Evolutionary conservation across 495 filamentous ascomycete species (phyloP).

Genomic region (Pyronema domesticum): DNA sequence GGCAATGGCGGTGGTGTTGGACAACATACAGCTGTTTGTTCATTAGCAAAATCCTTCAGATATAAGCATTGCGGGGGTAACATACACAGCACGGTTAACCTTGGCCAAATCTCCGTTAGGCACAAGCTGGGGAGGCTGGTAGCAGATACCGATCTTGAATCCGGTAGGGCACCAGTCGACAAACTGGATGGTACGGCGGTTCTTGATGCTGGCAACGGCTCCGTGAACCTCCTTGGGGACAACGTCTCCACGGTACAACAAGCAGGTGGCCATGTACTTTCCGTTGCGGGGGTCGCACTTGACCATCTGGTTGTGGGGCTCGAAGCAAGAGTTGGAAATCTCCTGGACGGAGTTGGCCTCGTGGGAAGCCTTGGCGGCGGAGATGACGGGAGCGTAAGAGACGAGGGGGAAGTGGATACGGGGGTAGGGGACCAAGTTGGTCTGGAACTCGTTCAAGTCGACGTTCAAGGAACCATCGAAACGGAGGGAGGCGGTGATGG

Average conservation of each 20-base stretch:
- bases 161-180: conserved; percentile 95
- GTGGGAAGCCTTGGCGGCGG: conserved; percentile 61
- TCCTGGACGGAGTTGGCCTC: conserved; percentile 55
- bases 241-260: conserved; percentile 79
- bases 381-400: conserved; percentile 75
- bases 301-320: conserved; percentile 94
- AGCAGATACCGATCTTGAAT: conserved; percentile 91
- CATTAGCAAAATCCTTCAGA: conserved; percentile 5
- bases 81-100: conserved; percentile 59
- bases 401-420: conserved; percentile 86
- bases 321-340: conserved; percentile 56
- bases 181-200: conserved; percentile 74
- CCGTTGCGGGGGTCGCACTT: conserved; percentile 81
- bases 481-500: conserved; percentile 74
- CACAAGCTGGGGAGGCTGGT: conserved; percentile 69
- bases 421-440: conserved; percentile 79
- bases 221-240: conserved; percentile 69
- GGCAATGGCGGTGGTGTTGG: conserved; percentile 80
- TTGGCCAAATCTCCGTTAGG: conserved; percentile 61
- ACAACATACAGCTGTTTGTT: conserved; percentile 48
- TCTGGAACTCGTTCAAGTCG: conserved; percentile 89
- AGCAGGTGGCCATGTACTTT: conserved; percentile 86
- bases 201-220: conserved; percentile 65
- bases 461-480: conserved; percentile 87
- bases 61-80: not conserved